Evolutionary conservation across 2,329 filamentous ascomycete genomes (phyloP).

Genomic region (Rutstroemia sp.): DNA sequence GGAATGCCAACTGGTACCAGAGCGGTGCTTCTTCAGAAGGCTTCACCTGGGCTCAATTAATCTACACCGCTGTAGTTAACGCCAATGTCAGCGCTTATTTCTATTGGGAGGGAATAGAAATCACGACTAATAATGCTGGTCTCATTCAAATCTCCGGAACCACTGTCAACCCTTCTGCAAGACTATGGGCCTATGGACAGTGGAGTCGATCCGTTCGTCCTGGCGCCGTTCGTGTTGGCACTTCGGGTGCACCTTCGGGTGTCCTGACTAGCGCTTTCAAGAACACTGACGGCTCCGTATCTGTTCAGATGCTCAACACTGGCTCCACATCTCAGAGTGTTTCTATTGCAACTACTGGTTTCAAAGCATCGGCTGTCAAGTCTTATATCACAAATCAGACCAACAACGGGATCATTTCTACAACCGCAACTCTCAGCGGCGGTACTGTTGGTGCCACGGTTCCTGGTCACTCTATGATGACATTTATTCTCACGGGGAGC

Average conservation of each 20-base stretch:
- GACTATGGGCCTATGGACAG: constrained; percentile 19
- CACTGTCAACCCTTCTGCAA: constrained; percentile 8
- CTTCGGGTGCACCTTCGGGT: neutral
- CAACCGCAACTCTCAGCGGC: no score
- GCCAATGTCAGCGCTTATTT: constrained; percentile 41
- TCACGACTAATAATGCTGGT: constrained; percentile 14
- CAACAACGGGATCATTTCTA: no score
- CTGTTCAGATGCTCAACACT: constrained; percentile 16
- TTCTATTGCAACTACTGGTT: neutral
- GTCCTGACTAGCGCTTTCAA: constrained; percentile 11
- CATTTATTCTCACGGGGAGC: no score
- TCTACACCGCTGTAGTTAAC: constrained; percentile 22
- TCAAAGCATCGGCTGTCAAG: neutral
- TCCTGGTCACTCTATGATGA: no score
- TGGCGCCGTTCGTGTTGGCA: constrained; percentile 13
- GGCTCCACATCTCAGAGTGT: neutral
- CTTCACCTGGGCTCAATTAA: no score
- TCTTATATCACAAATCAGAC: no score
- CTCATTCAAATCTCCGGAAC: constrained; percentile 28
- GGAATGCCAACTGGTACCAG: no score
- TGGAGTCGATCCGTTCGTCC: constrained; percentile 15
- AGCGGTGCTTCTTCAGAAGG: no score
- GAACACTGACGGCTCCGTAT: constrained; percentile 17
- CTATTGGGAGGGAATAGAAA: constrained; percentile 42
- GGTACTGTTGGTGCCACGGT: no score